Evolutionary conservation across 305 asterid species (phyloP), one percentile per base, ranked within the genome.

Genomic region (Fraxinus albicans): DNA sequence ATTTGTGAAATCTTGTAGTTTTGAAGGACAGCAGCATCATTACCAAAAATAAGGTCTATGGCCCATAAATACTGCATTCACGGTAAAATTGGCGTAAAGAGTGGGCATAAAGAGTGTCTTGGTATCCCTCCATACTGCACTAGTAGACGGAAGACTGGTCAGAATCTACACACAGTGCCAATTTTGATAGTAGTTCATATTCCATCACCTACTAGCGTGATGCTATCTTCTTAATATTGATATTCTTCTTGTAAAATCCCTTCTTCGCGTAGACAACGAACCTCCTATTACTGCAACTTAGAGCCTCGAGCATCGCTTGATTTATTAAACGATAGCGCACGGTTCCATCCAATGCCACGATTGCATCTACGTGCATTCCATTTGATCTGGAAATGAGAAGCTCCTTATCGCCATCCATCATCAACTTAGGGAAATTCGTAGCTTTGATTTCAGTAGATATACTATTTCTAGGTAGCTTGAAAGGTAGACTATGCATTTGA

Each of bases 111-210:
- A 95, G 96, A 0, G 98, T 95, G 92, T 95, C 98, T 72, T 95
- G 98, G 84, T 93, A 88, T 0, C 98, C 98, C 31, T 95, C 98
- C 88, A 95, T 91, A 88, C 98, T 95, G 92, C 98, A 93, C 35
- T 98, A 91, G 91, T 80, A 93, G 87, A 95, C 91, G 77, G 98
- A 96, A 0, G 98, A 95, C 12, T 90, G 93, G 84, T 95, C 98
- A 1, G 97, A 94, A 86, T 95, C 98, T 23, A 95, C 97, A 0
- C 97, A 94, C 2, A 95, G 95, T 3, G 99, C 99, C 95, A 4
- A 94, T 86, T 1, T 94, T 86, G 17, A 96, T 79, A 2, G 96
- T 96, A 7, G 87, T 58, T 29, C 98, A 97, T 9, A 93, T 92
- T 13, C 98, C 99, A 86, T 96, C 99, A 3, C 98, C 99, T 0